Evolutionary conservation across 768 basidiomycete genomes (phyloP), one percentile per base, ranked within the genome.

Genomic region (Butyriboletus loyo): DNA sequence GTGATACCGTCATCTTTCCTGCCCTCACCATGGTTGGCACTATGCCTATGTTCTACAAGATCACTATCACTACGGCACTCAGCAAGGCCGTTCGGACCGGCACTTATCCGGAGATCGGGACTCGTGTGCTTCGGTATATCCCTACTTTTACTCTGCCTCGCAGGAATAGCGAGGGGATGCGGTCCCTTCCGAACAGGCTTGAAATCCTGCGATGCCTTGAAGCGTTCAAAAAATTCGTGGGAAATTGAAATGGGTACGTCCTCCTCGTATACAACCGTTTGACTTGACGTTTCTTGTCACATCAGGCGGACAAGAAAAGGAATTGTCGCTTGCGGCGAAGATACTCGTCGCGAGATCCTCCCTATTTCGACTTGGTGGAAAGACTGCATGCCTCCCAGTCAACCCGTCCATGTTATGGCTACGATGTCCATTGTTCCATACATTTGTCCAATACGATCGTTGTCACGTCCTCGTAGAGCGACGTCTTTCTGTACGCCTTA

Each of bases 381-480:
- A n/a, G n/a, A n/a, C n/a, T n/a, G n/a, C n/a, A n/a, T n/a, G n/a
- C n/a, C n/a, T n/a, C n/a, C n/a, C n/a, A n/a, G n/a, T n/a, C n/a
- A n/a, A n/a, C n/a, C n/a, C n/a, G n/a, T n/a, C n/a, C n/a, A n/a
- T 24, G 42, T 32, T 27, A 15, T 46, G 13, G 25, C 31, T 22
- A 22, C 22, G 14, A 25, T n/a, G n/a, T n/a, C n/a, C n/a, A n/a
- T 59, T 60, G 58, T 59, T 55, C 53, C 17, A 47, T 32, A 48
- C n/a, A n/a, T n/a, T 24, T 3, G 38, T 14, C 45, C 30, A 46
- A 15, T 17, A 22, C 45, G 21, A 58, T 40, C 10, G 58, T 49
- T 47, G 34, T 44, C 32, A 32, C 36, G 25, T 22, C 27, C 15
- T 36, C 13, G 37, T 21, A 39, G 24, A 46, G 31, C 19, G n/a